phyloP scores from a whole-genome alignment of 2,329 filamentous ascomycete genomes.

The Alternaria brassicicola region DNA sequence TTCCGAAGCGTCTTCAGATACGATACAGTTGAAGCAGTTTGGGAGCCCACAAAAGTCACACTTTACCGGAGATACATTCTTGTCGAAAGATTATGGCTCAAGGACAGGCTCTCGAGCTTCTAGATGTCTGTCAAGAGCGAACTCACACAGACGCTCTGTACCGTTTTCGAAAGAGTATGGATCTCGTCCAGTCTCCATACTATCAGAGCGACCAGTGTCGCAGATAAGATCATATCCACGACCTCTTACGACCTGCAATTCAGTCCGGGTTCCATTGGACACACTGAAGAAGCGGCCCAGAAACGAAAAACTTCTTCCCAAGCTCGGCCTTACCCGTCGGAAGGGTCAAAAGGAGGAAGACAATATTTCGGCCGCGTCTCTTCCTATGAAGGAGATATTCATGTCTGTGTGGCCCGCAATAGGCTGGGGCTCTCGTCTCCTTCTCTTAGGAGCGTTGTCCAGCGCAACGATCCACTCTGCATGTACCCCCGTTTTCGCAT shows the following conservation, averaged over 20 bases:
- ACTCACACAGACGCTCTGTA: slow-evolving; percentile 5
- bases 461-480: slow-evolving; percentile 69
- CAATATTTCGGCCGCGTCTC: slow-evolving; percentile 5
- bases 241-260: slow-evolving; percentile 1
- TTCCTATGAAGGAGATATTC: slow-evolving; percentile 62
- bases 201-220: slow-evolving; percentile 9
- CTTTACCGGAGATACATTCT: slow-evolving; percentile 1
- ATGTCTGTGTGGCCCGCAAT: slow-evolving; percentile 74
- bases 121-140: background rate
- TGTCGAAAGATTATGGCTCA: background rate
- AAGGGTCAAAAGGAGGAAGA: background rate
- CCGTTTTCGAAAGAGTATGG: slow-evolving; percentile 7
- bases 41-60: background rate
- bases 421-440: slow-evolving; percentile 55
- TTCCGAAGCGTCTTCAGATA: background rate
- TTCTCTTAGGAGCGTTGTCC: slow-evolving; percentile 66
- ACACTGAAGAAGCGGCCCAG: background rate
- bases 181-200: slow-evolving; percentile 12
- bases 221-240: slow-evolving; percentile 6
- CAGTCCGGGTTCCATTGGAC: background rate
- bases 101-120: slow-evolving; percentile 8
- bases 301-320: slow-evolving; percentile 4
- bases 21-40: background rate
- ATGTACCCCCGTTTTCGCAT: slow-evolving; percentile 76
- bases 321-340: background rate